Evolutionary conservation across 2,329 filamentous ascomycete genomes (phyloP).

Genomic region (Verticillium klebahnii): DNA sequence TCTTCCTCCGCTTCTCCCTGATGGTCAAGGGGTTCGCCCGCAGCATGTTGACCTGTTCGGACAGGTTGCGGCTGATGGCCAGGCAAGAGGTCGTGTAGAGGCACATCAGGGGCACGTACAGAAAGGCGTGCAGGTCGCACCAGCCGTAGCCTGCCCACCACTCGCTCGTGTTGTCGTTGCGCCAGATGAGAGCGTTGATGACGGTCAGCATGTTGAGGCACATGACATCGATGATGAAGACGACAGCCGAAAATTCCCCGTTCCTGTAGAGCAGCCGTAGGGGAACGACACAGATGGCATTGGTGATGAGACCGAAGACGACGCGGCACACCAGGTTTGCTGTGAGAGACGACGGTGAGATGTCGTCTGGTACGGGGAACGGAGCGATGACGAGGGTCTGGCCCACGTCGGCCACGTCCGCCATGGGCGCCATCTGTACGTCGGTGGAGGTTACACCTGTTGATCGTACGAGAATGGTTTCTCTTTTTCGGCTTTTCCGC

Average conservation of each 20-base stretch:
- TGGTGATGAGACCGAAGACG: constrained; percentile 38
- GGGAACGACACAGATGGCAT: constrained; percentile 44
- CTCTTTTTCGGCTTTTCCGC: too few relatives aligned
- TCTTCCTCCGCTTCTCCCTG: constrained; percentile 36
- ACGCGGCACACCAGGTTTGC: constrained; percentile 47
- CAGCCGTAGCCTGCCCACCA: constrained; percentile 51
- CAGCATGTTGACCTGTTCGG: constrained; percentile 42
- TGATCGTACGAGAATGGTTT: neutral
- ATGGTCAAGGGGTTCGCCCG: constrained; percentile 33
- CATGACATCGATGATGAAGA: constrained; percentile 42
- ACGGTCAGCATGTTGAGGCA: constrained; percentile 43
- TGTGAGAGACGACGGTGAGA: constrained; percentile 23
- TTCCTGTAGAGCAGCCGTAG: constrained; percentile 45
- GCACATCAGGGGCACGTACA: constrained; percentile 37
- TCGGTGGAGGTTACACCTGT: neutral
- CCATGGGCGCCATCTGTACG: constrained; percentile 7
- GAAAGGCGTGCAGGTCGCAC: constrained; percentile 48
- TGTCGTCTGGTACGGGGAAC: constrained; percentile 11
- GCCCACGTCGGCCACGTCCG: neutral
- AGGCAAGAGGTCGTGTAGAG: constrained; percentile 47
- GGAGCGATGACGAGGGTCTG: neutral
- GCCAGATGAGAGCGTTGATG: constrained; percentile 50
- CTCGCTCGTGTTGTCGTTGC: constrained; percentile 38
- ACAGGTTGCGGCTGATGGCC: constrained; percentile 50
- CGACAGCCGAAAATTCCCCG: constrained; percentile 48